These are phyloP conservation scores for Fusarium nematophilum DNA, from an alignment of 2,329 filamentous ascomycete genomes.

Conservation along the genomic window DNA sequence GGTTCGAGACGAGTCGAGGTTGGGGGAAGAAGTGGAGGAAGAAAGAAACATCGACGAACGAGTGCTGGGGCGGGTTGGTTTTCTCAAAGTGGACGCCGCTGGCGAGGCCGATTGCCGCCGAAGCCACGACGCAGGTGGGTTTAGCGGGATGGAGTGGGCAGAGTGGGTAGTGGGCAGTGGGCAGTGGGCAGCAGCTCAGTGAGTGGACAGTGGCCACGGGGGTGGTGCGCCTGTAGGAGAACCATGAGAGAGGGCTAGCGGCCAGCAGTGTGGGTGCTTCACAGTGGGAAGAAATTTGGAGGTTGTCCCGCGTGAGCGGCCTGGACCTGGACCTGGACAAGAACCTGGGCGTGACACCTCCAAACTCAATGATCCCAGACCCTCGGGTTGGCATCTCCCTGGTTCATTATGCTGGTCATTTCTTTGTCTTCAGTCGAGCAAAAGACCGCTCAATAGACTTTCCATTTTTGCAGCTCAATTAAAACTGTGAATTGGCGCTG, in stretches of 20 bases:
- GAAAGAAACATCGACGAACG: conserved; percentile 31
- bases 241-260: not conserved
- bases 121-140: conserved; percentile 39
- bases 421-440: too few species aligned
- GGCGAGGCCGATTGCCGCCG: conserved; percentile 44
- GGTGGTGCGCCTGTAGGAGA: conserved; percentile 6
- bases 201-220: conserved; percentile 1
- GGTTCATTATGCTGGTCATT: too few species aligned
- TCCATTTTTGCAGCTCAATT: too few species aligned
- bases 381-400: too few species aligned
- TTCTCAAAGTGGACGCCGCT: conserved; percentile 42
- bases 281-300: conserved; percentile 4
- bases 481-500: too few species aligned
- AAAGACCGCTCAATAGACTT: too few species aligned
- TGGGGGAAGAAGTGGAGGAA: conserved; percentile 43
- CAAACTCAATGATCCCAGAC: too few species aligned
- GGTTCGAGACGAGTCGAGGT: conserved; percentile 26
- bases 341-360: too few species aligned
- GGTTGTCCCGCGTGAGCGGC: conserved; percentile 6
- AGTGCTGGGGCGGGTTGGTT: conserved; percentile 36
- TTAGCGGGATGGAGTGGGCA: conserved; percentile 22
- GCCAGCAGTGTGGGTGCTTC: conserved; percentile 19
- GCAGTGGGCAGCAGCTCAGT: conserved; percentile 26
- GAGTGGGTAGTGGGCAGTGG: conserved; percentile 38
- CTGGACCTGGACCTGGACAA: conserved; percentile 14